phyloP scores from a whole-genome alignment of 805 yeast species.

The Priceomyces castillae region DNA sequence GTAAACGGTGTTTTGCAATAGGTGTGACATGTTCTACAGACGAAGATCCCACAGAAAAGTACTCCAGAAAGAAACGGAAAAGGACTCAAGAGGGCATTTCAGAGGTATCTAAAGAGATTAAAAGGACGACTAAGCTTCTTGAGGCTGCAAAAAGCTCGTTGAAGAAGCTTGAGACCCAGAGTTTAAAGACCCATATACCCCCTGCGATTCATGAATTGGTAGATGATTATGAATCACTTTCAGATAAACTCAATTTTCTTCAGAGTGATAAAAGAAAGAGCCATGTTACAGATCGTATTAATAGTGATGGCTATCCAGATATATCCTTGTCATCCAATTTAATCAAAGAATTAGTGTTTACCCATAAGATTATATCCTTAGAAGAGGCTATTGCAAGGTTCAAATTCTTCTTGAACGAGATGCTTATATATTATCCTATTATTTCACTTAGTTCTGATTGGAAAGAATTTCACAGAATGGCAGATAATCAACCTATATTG shows the following conservation, averaged over 20 bases:
- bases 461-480: slow-evolving; percentile 38
- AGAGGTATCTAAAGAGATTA: slow-evolving; percentile 11
- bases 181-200: background rate
- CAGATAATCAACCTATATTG: slow-evolving; percentile 43
- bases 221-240: background rate
- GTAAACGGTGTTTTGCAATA: slow-evolving; percentile 45
- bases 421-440: slow-evolving; percentile 49
- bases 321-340: slow-evolving; percentile 9
- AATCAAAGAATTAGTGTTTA: slow-evolving; percentile 34
- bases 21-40: slow-evolving; percentile 48
- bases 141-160: background rate
- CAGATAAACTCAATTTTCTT: background rate
- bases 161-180: background rate
- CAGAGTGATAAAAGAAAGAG: background rate
- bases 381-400: slow-evolving; percentile 35
- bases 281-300: background rate
- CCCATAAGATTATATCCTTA: slow-evolving; percentile 28
- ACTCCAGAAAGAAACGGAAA: slow-evolving; percentile 34
- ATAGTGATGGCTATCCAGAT: background rate
- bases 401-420: slow-evolving; percentile 32
- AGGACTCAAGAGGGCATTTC: slow-evolving; percentile 11
- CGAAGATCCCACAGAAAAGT: slow-evolving; percentile 48
- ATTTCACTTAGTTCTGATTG: slow-evolving; percentile 37
- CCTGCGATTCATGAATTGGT: background rate
- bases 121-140: slow-evolving; percentile 5